Conservation (phyloP, 306 rosid species). For the Sicyos baderoa region DNA sequence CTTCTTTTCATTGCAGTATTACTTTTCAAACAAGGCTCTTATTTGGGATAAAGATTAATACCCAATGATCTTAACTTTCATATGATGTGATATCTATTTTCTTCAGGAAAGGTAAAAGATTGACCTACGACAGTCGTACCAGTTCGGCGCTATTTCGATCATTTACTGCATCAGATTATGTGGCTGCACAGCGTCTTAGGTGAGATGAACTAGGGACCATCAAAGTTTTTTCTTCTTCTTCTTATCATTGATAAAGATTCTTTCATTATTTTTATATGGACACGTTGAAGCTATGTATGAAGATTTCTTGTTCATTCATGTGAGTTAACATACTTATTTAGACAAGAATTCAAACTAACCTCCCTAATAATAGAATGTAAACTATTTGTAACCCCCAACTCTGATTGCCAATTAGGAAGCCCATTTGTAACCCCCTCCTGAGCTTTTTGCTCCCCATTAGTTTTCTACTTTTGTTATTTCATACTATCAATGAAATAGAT, state of each 20-base stretch:
- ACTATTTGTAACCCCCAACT: too few species aligned
- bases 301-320: too few species aligned
- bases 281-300: too few species aligned
- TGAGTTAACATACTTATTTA: too few species aligned
- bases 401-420: too few species aligned
- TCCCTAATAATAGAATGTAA: too few species aligned
- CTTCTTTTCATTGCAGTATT: background rate
- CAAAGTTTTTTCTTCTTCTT: background rate
- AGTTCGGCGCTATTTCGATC: conserved; percentile 70
- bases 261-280: background rate
- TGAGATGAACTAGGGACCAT: conserved; percentile 24
- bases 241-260: background rate
- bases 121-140: conserved; percentile 72
- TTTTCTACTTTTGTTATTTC: too few species aligned
- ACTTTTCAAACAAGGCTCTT: conserved; percentile 13
- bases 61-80: background rate
- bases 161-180: conserved; percentile 73
- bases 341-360: too few species aligned
- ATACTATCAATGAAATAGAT: too few species aligned
- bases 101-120: conserved; percentile 44
- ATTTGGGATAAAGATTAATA: background rate
- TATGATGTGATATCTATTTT: conserved; percentile 7
- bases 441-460: too few species aligned
- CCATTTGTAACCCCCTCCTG: too few species aligned
- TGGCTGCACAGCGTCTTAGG: conserved; percentile 85